These are phyloP conservation scores for Nothomitra cinnamomea DNA, from an alignment of 2,329 filamentous ascomycete species.

Conservation along the genomic window DNA sequence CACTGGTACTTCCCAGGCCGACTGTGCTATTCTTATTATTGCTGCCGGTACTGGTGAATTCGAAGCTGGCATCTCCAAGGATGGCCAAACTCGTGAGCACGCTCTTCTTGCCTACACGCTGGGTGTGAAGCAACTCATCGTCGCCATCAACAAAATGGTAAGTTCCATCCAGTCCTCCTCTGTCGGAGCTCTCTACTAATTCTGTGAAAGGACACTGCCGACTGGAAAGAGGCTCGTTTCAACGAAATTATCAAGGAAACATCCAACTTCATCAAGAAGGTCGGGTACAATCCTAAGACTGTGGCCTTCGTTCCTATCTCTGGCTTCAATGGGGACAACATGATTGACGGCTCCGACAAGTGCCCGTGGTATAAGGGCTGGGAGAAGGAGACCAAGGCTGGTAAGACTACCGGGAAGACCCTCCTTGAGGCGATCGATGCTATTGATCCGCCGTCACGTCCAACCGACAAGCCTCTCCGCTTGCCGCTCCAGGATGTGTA, in stretches of 20 bases:
- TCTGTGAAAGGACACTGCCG: slow-evolving; percentile 56
- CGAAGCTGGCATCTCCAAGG: slow-evolving; percentile 99
- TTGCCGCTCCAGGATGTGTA: slow-evolving; percentile 99
- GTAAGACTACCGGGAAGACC: slow-evolving; percentile 63
- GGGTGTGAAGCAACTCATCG: slow-evolving; percentile 99
- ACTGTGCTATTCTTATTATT: slow-evolving; percentile 99
- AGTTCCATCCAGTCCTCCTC: background rate
- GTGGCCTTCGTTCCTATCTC: slow-evolving; percentile 99
- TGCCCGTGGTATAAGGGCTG: slow-evolving; percentile 99
- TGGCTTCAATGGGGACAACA: slow-evolving; percentile 99
- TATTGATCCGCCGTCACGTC: slow-evolving; percentile 84
- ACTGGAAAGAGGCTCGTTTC: slow-evolving; percentile 94
- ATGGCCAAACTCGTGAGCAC: slow-evolving; percentile 99
- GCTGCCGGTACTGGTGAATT: slow-evolving; percentile 99
- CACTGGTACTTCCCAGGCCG: slow-evolving; percentile 99
- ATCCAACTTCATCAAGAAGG: slow-evolving; percentile 99
- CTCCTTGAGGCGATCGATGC: slow-evolving; percentile 97
- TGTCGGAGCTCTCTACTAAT: background rate
- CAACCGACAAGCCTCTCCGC: slow-evolving; percentile 98
- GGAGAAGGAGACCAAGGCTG: slow-evolving; percentile 78
- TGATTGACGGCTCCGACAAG: slow-evolving; percentile 79
- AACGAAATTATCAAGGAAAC: slow-evolving; percentile 99
- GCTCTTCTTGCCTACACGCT: slow-evolving; percentile 99
- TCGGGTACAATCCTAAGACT: slow-evolving; percentile 99
- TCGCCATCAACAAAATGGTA: slow-evolving; percentile 99